Evolutionary conservation across 2,329 filamentous ascomycete species (phyloP), one percentile per base, ranked within the genome.

Genomic region (Volutella citrinella): DNA sequence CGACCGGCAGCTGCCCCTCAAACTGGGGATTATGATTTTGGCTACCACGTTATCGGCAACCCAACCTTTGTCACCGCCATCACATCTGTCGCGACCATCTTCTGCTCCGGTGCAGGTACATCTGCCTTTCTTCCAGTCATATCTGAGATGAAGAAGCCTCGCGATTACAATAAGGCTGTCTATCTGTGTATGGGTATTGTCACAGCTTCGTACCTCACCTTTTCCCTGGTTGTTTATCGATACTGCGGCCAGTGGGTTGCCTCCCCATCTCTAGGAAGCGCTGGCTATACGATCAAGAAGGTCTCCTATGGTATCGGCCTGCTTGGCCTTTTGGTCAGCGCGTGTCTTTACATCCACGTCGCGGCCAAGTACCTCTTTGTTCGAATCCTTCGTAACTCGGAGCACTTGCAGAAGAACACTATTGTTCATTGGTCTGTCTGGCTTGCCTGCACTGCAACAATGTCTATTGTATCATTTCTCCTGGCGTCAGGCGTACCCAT

Each of bases 101-200:
- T 82, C 57, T 70, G 74, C 36, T 76, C 75, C 3, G 70, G 68
- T 7, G 73, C 77, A 1, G 76, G 72, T 13, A 80, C 77, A 1
- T 74, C 70, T 1, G 75, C 76, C 3, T 83, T 82, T 49, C 59
- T 83, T 3, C 76, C 78, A 5, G 75, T 84, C 38, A 82, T 83
- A 33, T 75, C 72, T 0, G 80, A 84, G 59, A 84, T 84, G 78
- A 65, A 15, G 21, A 81, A 75, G 34, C 37, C 37, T 9, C 28
- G 27, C 6, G 37, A 40, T 29, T 40, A 40, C 29, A 40, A 36
- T 18, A 40, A 40, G 54, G 71, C 79, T 1, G 63, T 82, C 0
- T 80, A 71, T 48, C 56, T 71, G 11, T 78, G 73, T 55, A 79
- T 80, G 76, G 62, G 56, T 12, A 56, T 82, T 32, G 75, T 79